These are phyloP conservation scores for Entomortierella chlamydospora DNA, from an alignment of 192 early-diverging fungal genomes.

Conservation along the genomic window DNA sequence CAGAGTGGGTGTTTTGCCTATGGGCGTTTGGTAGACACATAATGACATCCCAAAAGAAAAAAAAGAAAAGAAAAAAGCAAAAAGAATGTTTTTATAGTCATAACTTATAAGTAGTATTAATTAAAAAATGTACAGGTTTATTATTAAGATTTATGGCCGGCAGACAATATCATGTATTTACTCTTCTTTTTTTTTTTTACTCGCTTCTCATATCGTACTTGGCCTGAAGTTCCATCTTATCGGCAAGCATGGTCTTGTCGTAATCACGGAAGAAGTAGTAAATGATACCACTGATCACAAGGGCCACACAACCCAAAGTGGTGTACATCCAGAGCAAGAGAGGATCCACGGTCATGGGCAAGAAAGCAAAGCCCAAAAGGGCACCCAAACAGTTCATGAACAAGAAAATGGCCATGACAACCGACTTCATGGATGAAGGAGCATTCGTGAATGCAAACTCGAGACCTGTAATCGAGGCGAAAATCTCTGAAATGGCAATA, in stretches of 20 bases:
- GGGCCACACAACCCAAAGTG: constrained; percentile 55
- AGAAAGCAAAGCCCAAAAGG: constrained; percentile 67
- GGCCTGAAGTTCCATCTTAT: constrained; percentile 25
- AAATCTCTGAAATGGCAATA: constrained; percentile 73
- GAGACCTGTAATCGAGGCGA: constrained; percentile 75
- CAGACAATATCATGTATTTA: not conserved
- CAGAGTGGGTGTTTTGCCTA: not conserved
- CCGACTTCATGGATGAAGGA: constrained; percentile 72
- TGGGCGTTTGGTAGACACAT: not conserved
- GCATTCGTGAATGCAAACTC: constrained; percentile 78
- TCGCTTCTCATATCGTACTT: constrained; percentile 25
- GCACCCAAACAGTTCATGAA: constrained; percentile 66
- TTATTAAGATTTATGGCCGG: not conserved
- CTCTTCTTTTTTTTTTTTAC: not conserved
- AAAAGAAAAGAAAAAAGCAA: too few species aligned
- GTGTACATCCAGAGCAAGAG: constrained; percentile 71
- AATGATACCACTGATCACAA: constrained; percentile 19
- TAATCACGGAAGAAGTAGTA: constrained; percentile 26
- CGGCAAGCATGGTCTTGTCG: constrained; percentile 35
- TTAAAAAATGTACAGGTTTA: too few species aligned
- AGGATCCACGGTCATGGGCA: constrained; percentile 69
- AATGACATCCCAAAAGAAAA: too few species aligned
- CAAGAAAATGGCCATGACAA: constrained; percentile 78
- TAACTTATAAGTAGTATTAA: too few species aligned
- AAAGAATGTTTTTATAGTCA: too few species aligned